Base-by-base conservation (phyloP, 768 basidiomycete species). In the Cystobasidium onofrii region DNA sequence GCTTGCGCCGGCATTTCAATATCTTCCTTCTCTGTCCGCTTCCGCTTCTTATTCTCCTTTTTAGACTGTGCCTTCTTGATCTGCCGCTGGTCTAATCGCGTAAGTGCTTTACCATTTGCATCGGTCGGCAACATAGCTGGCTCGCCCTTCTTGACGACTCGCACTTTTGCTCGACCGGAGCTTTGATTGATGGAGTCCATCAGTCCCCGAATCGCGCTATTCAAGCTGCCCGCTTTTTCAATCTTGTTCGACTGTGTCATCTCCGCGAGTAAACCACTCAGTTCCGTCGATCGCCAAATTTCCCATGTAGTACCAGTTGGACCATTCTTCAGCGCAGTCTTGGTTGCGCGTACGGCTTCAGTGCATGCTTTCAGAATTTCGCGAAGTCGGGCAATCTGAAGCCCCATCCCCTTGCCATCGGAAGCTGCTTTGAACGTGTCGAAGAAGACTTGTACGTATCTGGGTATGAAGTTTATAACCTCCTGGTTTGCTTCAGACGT, bases 351-450 rank as follows among this genome's bases (percentile, higher is more conserved):
- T 7, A 71, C 41, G 9, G 69, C 69, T 39, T 71, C 50, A 9
- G 23, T 34, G 29, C 54, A 57, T 13, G 44, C 33, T 54, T 71
- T 71, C 46, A 71, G 29, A 2, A 71, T 31, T 52, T 71, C 69
- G 13, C 55, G 50, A 15, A 71, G 43, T 6, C 69, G 69, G 20
- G 52, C 43, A 20, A 60, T 34, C n/a, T 55, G 29, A n/a, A 71
- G 55, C 41, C 29, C 10, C 69, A 36, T 71, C 10, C 54, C 55
- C 1, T 31, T n/a, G 33, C 69, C 69, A 4, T 33, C 54, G 10
- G 69, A 54, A 18, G 69, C 69, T 10, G 69, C 54, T n/a, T n/a
- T 36, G 69, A 71, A 60, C 4, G 55, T 46, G 27, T 33, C 55
- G 33, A 71, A 60, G 54, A 60, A 25, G 29, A 57, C 36, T 27